Evolutionary conservation across 768 basidiomycete species (phyloP).

Genomic region (Imleria badia): DNA sequence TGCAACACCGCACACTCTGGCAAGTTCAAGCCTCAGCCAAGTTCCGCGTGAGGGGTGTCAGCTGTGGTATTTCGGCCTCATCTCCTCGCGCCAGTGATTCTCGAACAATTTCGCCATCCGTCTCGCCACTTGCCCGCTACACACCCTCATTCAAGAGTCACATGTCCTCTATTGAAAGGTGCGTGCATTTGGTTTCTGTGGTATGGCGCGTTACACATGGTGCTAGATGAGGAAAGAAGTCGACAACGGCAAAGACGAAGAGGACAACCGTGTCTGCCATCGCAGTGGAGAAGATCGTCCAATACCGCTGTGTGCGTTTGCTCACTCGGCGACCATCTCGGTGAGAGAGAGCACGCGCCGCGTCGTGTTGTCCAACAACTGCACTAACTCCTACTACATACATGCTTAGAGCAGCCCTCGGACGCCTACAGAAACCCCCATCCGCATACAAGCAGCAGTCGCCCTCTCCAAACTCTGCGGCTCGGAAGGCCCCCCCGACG

Average conservation of each 20-base stretch:
- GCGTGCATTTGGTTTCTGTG: slow-evolving; percentile 11
- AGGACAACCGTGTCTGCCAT: slow-evolving; percentile 70
- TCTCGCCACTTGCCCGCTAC: no score
- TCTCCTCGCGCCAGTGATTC: no score
- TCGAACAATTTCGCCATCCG: no score
- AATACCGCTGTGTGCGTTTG: slow-evolving; percentile 77
- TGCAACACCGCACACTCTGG: no score
- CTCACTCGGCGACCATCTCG: slow-evolving; percentile 78
- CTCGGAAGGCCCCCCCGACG: slow-evolving; percentile 62
- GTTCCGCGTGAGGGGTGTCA: no score
- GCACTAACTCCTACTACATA: slow-evolving; percentile 40
- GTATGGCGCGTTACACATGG: background rate
- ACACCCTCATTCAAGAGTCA: no score
- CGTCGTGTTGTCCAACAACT: background rate
- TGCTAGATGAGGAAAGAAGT: slow-evolving; percentile 24
- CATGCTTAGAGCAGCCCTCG: slow-evolving; percentile 66
- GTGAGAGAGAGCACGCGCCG: slow-evolving; percentile 75
- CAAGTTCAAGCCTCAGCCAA: no score
- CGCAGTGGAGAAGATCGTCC: slow-evolving; percentile 84
- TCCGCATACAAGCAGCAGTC: slow-evolving; percentile 79
- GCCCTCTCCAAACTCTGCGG: slow-evolving; percentile 76
- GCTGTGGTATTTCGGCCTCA: no score
- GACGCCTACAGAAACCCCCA: slow-evolving; percentile 65
- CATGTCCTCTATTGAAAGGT: slow-evolving; percentile 83
- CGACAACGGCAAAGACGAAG: slow-evolving; percentile 51